Evolutionary conservation across 2,329 filamentous ascomycete species (phyloP).

Genomic region (Scytalidium lignicola): DNA sequence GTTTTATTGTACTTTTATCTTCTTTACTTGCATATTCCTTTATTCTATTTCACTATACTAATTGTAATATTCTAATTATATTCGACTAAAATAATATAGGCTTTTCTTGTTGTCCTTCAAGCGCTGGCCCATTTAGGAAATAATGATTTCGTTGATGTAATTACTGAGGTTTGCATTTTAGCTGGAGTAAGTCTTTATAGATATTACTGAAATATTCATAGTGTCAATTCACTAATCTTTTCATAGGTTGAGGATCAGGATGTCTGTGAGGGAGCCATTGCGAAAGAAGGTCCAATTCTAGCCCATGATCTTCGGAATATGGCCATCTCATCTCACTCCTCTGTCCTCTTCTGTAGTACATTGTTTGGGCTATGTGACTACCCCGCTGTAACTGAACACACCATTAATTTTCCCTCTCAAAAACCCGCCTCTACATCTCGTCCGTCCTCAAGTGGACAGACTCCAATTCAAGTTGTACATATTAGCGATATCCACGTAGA

Average conservation of each 20-base stretch:
- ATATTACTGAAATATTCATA: not conserved
- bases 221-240: not conserved
- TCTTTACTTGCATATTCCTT: not conserved
- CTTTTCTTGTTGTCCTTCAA: constrained; percentile 37
- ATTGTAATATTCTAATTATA: no score
- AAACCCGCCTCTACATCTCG: constrained; percentile 26
- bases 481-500: constrained; percentile 39
- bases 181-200: constrained; percentile 12
- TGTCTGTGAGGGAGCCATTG: constrained; percentile 38
- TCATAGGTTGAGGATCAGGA: not conserved
- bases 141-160: constrained; percentile 31
- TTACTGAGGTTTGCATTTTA: constrained; percentile 30
- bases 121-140: constrained; percentile 39
- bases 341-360: constrained; percentile 46
- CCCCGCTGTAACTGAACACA: constrained; percentile 29
- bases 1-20: not conserved
- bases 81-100: constrained; percentile 12
- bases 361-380: constrained; percentile 47
- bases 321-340: constrained; percentile 41
- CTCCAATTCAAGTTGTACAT: constrained; percentile 34
- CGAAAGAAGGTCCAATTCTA: constrained; percentile 47
- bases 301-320: constrained; percentile 44
- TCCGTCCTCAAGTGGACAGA: constrained; percentile 29
- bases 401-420: constrained; percentile 27
- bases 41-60: no score